A percentile compares a stretch with the other conserved stretches of the same genome.
Evolutionary conservation across 1,284 basidiomycete genomes (phyloP).

Genomic region (Rhodotorula sp.): DNA sequence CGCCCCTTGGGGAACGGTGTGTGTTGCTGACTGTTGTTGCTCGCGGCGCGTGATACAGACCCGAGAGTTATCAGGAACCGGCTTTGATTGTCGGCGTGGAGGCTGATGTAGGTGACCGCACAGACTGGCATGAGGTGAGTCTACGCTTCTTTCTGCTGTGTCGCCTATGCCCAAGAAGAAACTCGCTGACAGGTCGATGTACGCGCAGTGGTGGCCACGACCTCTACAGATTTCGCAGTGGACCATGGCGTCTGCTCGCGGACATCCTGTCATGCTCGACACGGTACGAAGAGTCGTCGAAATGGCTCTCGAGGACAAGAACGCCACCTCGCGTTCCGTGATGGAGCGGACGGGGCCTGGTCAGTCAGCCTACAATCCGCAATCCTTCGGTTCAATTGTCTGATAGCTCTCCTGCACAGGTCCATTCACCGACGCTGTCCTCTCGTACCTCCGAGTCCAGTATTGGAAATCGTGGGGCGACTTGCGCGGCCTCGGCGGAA

Average conservation of each 20-base stretch:
- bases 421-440: conserved; percentile 41
- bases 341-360: conserved; percentile 42
- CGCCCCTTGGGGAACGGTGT: neutral
- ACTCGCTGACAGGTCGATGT: neutral
- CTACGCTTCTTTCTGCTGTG: neutral
- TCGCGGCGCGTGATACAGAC: neutral
- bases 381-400: too few relatives aligned
- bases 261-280: conserved; percentile 42
- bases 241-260: conserved; percentile 40
- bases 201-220: conserved; percentile 32
- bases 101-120: conserved; percentile 36
- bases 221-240: conserved; percentile 42
- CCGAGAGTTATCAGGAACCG: conserved; percentile 10
- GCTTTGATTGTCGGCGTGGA: conserved; percentile 41
- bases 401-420: conserved; percentile 7
- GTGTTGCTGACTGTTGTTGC: neutral
- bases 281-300: conserved; percentile 37
- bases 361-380: neutral
- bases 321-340: conserved; percentile 13
- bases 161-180: neutral
- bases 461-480: conserved; percentile 36
- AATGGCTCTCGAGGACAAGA: conserved; percentile 9
- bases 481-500: conserved; percentile 16
- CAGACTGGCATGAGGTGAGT: conserved; percentile 37
- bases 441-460: conserved; percentile 32